A percentile compares a stretch with the other conserved stretches of the same genome.
Conservation (phyloP, 768 basidiomycete species). For the Xanthoconium stramineum region DNA sequence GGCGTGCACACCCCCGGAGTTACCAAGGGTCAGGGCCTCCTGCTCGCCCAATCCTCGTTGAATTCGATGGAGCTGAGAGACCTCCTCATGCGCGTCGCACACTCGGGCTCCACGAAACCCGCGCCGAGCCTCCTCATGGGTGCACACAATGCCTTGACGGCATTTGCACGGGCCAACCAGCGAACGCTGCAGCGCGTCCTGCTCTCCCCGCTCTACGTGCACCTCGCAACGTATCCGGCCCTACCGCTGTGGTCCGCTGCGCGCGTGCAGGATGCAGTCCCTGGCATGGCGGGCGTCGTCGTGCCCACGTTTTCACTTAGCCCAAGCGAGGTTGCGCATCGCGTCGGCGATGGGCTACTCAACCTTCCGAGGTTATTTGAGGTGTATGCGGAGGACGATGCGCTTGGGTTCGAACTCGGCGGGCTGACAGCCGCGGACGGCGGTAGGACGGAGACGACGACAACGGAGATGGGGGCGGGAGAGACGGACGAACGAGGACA, state of each 20-base stretch:
- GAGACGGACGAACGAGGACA: not conserved
- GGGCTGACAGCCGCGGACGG: conserved; percentile 72
- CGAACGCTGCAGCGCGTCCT: conserved; percentile 77
- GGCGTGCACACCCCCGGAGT: conserved; percentile 55
- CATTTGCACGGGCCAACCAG: conserved; percentile 74
- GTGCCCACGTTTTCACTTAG: conserved; percentile 93
- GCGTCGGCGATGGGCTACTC: conserved; percentile 89
- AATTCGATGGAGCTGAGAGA: conserved; percentile 70
- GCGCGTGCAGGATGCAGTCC: conserved; percentile 22
- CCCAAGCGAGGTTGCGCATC: conserved; percentile 84
- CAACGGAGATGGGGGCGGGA: conserved; percentile 7
- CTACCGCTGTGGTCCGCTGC: conserved; percentile 63
- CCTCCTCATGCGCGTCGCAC: conserved; percentile 32
- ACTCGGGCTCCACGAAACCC: conserved; percentile 11
- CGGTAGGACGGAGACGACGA: conserved; percentile 21
- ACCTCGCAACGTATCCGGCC: conserved; percentile 68
- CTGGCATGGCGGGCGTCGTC: conserved; percentile 40
- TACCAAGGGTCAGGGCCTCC: conserved; percentile 63
- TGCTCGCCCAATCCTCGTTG: conserved; percentile 81
- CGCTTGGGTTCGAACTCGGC: conserved; percentile 81
- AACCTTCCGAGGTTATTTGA: conserved; percentile 94
- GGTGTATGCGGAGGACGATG: conserved; percentile 90
- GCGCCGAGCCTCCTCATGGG: conserved; percentile 44
- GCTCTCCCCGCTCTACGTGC: conserved; percentile 73
- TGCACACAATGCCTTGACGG: conserved; percentile 52